Evolutionary conservation across 768 basidiomycete species (phyloP), one percentile per base, ranked within the genome.

Genomic region (Lentinula guzmanii): DNA sequence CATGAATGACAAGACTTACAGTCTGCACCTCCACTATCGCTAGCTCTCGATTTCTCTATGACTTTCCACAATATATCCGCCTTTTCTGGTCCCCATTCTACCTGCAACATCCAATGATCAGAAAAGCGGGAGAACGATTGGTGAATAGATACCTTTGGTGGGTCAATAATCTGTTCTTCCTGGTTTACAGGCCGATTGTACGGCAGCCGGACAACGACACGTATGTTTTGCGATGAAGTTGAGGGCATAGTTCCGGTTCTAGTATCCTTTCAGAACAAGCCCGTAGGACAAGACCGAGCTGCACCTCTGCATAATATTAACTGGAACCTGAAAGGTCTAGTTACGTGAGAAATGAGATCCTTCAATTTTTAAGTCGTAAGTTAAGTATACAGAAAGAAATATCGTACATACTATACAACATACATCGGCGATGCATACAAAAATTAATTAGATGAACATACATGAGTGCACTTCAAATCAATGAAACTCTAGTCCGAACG

Each of bases 61-160:
- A 90, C 89, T 71, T 91, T 90, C 92, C 92, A 94, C 7, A 94
- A 76, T 5, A 91, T 83, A 63, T 87, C 87, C 50, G 93, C 92
- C 71, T 93, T 94, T 61, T 93, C 90, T 7, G 82, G 65, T 46
- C 82, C 90, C 92, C 92, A 94, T 76, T 90, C 87, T 71, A 94
- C 87, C 91, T 93, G 67, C 31, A 16, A 60, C 61, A 62, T 58
- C 59, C 46, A 58, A 64, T 62, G 60, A 64, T 52, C 61, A 66
- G 58, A 52, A 61, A 46, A 57, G 34, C 59, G 18, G 41, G n/a
- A 50, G 52, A 54, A 60, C 18, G 28, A 55, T 16, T 39, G 39
- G 58, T 41, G 34, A 16, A 8, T 50, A 50, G 58, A 50, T 71
- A 91, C 91, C 70, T 77, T 78, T 48, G 86, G 85, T 57, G 90